Evolutionary conservation across 176 grass and related monocot genomes (phyloP).

Genomic region (Musa troglodytarum): DNA sequence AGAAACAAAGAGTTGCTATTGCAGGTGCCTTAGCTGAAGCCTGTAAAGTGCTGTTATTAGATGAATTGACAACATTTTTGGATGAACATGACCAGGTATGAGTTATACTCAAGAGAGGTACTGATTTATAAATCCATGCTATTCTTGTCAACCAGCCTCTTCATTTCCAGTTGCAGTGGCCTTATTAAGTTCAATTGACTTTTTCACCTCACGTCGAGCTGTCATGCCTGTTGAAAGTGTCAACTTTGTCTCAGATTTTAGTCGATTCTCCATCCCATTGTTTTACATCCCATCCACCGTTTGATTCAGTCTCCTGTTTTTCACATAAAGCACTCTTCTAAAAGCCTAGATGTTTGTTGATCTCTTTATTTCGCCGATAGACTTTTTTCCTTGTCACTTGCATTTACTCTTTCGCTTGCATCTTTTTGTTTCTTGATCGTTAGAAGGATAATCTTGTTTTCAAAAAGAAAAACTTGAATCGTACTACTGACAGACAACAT

Average conservation of each 20-base stretch:
- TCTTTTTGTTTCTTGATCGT: background rate
- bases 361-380: too few species aligned
- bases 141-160: background rate
- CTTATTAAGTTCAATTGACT: background rate
- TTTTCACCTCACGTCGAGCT: background rate
- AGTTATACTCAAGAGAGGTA: background rate
- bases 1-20: slow-evolving; percentile 46
- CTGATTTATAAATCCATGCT: too few species aligned
- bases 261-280: background rate
- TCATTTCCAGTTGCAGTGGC: background rate
- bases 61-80: slow-evolving; percentile 94
- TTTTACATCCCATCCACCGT: background rate
- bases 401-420: background rate
- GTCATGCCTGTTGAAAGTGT: background rate
- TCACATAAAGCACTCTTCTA: background rate
- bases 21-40: slow-evolving; percentile 93
- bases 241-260: background rate
- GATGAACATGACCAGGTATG: slow-evolving; percentile 90
- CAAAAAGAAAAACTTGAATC: background rate
- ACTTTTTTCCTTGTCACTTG: too few species aligned
- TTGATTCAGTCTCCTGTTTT: background rate
- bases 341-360: too few species aligned
- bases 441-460: background rate
- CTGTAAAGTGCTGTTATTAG: slow-evolving; percentile 76
- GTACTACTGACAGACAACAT: background rate